These are phyloP conservation scores for Rhodotorula toruloides DNA, from an alignment of 768 basidiomycete species.

Conservation along the genomic window DNA sequence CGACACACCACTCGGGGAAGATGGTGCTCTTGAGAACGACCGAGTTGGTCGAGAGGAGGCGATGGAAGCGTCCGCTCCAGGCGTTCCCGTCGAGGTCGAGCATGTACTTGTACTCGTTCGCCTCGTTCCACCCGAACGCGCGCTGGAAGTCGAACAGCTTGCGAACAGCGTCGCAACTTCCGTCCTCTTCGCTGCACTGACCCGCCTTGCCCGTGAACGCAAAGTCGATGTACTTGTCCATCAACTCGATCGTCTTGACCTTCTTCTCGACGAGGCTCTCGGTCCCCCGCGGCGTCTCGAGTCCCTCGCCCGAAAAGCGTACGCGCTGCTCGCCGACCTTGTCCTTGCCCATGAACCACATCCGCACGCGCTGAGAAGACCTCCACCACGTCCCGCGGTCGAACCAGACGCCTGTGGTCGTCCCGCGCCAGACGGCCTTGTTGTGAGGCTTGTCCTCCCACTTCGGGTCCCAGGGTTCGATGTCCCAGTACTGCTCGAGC, in stretches of 20 bases:
- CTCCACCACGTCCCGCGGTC: slow-evolving; percentile 52
- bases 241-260: slow-evolving; percentile 50
- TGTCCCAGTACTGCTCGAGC: slow-evolving; percentile 86
- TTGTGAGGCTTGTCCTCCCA: slow-evolving; percentile 82
- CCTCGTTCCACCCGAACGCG: slow-evolving; percentile 69
- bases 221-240: slow-evolving; percentile 75
- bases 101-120: slow-evolving; percentile 86
- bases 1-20: slow-evolving; percentile 48
- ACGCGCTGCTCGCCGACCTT: slow-evolving; percentile 28
- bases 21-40: slow-evolving; percentile 49
- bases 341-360: slow-evolving; percentile 49
- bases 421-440: slow-evolving; percentile 87
- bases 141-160: slow-evolving; percentile 58
- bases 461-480: slow-evolving; percentile 74
- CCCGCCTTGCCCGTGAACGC: slow-evolving; percentile 73
- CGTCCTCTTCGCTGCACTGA: slow-evolving; percentile 64
- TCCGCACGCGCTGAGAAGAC: slow-evolving; percentile 51
- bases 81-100: slow-evolving; percentile 77
- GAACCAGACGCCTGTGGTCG: slow-evolving; percentile 76
- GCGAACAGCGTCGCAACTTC: slow-evolving; percentile 54
- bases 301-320: slow-evolving; percentile 31
- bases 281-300: slow-evolving; percentile 24
- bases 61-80: slow-evolving; percentile 43
- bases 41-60: slow-evolving; percentile 45
- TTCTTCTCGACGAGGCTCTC: slow-evolving; percentile 35